Percentiles rank a stretch among this genome's conserved stretches.
Evolutionary conservation across 2,329 filamentous ascomycete genomes (phyloP).

Genomic region (Emergomyces orientalis): DNA sequence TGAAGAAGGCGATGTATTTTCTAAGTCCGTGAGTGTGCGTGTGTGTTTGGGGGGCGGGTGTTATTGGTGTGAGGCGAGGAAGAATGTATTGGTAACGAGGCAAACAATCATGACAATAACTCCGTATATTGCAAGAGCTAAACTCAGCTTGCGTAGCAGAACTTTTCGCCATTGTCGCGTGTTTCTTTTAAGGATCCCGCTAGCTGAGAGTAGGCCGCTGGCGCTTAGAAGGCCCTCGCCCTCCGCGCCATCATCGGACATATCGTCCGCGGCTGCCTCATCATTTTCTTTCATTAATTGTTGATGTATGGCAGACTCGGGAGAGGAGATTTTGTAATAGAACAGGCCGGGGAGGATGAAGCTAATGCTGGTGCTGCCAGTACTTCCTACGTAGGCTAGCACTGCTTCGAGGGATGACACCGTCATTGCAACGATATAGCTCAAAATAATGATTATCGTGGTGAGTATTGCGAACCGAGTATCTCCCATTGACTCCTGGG

Average conservation of each 20-base stretch:
- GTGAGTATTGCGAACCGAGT: slow-evolving; percentile 82
- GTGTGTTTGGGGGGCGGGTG: not conserved
- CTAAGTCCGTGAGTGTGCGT: not conserved
- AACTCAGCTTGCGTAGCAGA: slow-evolving; percentile 59
- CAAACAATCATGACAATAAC: slow-evolving; percentile 82
- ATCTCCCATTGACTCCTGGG: slow-evolving; percentile 60
- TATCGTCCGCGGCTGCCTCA: slow-evolving; percentile 44
- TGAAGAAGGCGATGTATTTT: not conserved
- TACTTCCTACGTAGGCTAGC: slow-evolving; percentile 88
- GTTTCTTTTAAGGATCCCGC: slow-evolving; percentile 50
- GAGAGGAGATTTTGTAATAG: slow-evolving; percentile 95
- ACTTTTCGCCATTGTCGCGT: slow-evolving; percentile 55
- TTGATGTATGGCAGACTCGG: slow-evolving; percentile 78
- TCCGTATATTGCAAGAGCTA: slow-evolving; percentile 75
- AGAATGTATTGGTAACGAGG: slow-evolving; percentile 74
- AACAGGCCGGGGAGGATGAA: slow-evolving; percentile 95
- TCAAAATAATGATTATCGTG: slow-evolving; percentile 70
- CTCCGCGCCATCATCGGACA: slow-evolving; percentile 21
- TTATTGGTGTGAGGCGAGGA: slow-evolving; percentile 53
- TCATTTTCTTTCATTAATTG: slow-evolving; percentile 85
- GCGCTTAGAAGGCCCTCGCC: slow-evolving; percentile 28
- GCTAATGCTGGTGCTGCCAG: slow-evolving; percentile 87
- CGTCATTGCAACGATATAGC: slow-evolving; percentile 82
- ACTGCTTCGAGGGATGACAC: slow-evolving; percentile 85
- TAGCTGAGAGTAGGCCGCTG: slow-evolving; percentile 44